These are phyloP conservation scores for Ustilago crameri DNA, from an alignment of 1,284 basidiomycete genomes.

Conservation along the genomic window DNA sequence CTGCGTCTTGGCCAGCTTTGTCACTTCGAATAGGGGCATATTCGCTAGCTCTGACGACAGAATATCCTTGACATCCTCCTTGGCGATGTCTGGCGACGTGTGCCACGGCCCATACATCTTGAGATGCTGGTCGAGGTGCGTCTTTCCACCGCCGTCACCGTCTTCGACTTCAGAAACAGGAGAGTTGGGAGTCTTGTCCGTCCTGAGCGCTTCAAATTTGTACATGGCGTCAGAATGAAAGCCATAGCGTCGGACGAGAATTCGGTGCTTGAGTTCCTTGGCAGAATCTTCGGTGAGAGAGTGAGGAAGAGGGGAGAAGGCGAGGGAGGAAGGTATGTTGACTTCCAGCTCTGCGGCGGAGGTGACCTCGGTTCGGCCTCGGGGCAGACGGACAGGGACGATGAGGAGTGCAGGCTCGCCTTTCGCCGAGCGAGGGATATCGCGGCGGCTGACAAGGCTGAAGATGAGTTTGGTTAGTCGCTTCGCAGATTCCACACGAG, in stretches of 20 bases:
- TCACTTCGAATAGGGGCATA: conserved; percentile 14
- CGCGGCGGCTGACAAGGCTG: conserved; percentile 8
- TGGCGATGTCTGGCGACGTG: background rate
- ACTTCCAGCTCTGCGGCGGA: conserved; percentile 6
- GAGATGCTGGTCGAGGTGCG: conserved; percentile 23
- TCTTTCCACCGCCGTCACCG: background rate
- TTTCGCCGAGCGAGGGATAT: background rate
- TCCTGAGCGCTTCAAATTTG: conserved; percentile 7
- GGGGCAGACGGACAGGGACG: conserved; percentile 13
- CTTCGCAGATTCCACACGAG: conserved; percentile 8
- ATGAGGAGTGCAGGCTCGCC: conserved; percentile 22
- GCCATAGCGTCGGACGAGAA: conserved; percentile 21
- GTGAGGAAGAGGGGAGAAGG: background rate
- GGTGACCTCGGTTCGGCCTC: background rate
- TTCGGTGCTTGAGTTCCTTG: conserved; percentile 1
- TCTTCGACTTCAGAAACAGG: background rate
- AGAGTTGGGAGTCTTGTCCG: conserved; percentile 10
- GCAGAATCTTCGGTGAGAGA: background rate
- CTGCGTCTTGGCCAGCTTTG: conserved; percentile 10
- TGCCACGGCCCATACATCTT: conserved; percentile 13
- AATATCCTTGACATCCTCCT: background rate
- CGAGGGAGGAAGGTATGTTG: conserved; percentile 10
- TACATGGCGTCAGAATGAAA: conserved; percentile 18
- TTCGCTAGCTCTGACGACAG: conserved; percentile 8
- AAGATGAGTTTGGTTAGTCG: conserved; percentile 20